phyloP scores from a whole-genome alignment of 352 stramenopile genomes.

The Globisporangium cylindrosporum region DNA sequence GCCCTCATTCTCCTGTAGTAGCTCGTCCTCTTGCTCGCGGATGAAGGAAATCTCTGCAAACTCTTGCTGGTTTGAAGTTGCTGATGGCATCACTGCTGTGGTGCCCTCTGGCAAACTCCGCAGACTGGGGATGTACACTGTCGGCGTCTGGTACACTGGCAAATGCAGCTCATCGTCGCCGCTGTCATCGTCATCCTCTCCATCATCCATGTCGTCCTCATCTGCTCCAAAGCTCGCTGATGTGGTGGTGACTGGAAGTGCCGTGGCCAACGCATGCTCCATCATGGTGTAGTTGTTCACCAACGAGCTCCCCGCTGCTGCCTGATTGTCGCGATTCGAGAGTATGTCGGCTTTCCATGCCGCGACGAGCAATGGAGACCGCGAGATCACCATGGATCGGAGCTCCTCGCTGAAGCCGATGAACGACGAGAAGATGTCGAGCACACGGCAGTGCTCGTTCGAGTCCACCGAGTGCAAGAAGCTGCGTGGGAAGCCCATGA shows the following conservation, averaged over 20 bases:
- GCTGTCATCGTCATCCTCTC: conserved; percentile 7
- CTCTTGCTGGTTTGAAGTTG: neutral
- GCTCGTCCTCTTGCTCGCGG: neutral
- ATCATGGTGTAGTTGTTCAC: conserved; percentile 6
- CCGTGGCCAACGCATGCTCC: neutral
- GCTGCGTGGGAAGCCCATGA: conserved; percentile 41
- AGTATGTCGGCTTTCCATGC: conserved; percentile 23
- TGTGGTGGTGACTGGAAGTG: neutral
- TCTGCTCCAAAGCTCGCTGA: neutral
- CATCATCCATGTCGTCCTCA: neutral
- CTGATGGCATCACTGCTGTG: neutral
- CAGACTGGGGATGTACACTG: conserved; percentile 13
- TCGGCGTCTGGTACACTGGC: conserved; percentile 5
- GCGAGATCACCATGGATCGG: conserved; percentile 19
- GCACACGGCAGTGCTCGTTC: conserved; percentile 40
- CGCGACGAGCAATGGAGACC: conserved; percentile 17
- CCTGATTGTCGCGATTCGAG: conserved; percentile 3
- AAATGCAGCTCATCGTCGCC: conserved; percentile 14
- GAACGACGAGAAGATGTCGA: conserved; percentile 39
- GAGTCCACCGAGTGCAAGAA: conserved; percentile 46
- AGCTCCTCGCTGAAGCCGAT: conserved; percentile 40
- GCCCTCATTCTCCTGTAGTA: conserved; percentile 11
- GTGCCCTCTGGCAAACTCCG: neutral
- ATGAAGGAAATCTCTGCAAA: conserved; percentile 3
- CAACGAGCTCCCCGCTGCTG: neutral